phyloP scores from a whole-genome alignment of 1,284 basidiomycete genomes.

The Cystobasidiaceae sp. region DNA sequence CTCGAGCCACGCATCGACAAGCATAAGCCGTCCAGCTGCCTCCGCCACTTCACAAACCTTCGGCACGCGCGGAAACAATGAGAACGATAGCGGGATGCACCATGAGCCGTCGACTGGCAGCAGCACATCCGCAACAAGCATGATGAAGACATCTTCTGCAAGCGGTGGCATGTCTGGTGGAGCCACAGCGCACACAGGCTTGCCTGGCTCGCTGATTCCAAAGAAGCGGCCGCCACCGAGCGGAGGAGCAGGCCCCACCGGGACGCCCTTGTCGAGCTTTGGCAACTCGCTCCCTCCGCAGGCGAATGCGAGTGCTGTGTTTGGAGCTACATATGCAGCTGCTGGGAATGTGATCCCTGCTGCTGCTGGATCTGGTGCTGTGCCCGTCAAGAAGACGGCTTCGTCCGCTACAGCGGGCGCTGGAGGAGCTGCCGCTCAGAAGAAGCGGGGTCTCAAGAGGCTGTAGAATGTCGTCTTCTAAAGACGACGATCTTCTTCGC shows the following conservation, averaged over 20 bases:
- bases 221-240: conserved; percentile 23
- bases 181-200: not conserved
- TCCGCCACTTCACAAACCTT: not conserved
- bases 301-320: not conserved
- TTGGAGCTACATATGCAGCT: not conserved
- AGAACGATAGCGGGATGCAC: conserved; percentile 15
- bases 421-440: conserved; percentile 26
- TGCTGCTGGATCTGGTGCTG: too few relatives aligned
- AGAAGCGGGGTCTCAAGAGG: conserved; percentile 26
- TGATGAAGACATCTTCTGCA: too few relatives aligned
- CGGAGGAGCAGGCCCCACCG: not conserved
- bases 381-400: too few relatives aligned
- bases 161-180: too few relatives aligned
- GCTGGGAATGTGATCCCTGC: not conserved
- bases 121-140: too few relatives aligned
- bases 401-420: not conserved
- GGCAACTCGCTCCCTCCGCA: not conserved
- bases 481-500: not conserved
- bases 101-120: too few relatives aligned
- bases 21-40: too few relatives aligned
- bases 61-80: not conserved
- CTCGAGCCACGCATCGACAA: too few relatives aligned
- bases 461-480: not conserved
- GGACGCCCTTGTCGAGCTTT: not conserved
- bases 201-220: not conserved